Evolutionary conservation across 257 asterid species (phyloP).

Genomic region (Solanum piurae): DNA sequence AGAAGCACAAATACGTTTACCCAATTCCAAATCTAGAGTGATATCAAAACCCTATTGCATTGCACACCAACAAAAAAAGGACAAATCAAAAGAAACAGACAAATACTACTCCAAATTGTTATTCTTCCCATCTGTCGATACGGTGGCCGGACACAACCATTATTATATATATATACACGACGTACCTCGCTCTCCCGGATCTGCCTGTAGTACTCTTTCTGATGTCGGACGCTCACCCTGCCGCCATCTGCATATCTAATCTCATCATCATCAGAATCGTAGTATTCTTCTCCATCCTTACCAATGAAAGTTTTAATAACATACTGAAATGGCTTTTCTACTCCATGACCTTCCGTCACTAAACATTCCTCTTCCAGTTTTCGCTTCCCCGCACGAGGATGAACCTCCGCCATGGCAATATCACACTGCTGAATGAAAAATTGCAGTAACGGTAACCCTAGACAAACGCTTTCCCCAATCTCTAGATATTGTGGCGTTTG

Average conservation of each 20-base stretch:
- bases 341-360: background rate
- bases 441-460: too few relatives aligned
- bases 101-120: too few relatives aligned
- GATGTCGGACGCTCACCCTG: background rate
- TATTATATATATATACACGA: too few relatives aligned
- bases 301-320: background rate
- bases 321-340: background rate
- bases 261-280: background rate
- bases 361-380: background rate
- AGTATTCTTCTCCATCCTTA: background rate
- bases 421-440: too few relatives aligned
- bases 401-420: background rate
- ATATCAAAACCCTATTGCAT: background rate
- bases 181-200: background rate
- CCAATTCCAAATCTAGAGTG: background rate
- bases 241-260: background rate
- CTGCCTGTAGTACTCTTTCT: background rate
- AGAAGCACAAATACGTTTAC: background rate
- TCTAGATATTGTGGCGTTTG: too few relatives aligned
- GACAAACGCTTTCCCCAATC: too few relatives aligned
- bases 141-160: background rate
- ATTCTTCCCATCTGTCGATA: too few relatives aligned
- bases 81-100: background rate
- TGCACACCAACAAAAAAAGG: background rate
- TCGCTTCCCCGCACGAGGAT: background rate